Evolutionary conservation across 345 rosid genomes (phyloP).

Genomic region (Zanthoxylum bungeanum): DNA sequence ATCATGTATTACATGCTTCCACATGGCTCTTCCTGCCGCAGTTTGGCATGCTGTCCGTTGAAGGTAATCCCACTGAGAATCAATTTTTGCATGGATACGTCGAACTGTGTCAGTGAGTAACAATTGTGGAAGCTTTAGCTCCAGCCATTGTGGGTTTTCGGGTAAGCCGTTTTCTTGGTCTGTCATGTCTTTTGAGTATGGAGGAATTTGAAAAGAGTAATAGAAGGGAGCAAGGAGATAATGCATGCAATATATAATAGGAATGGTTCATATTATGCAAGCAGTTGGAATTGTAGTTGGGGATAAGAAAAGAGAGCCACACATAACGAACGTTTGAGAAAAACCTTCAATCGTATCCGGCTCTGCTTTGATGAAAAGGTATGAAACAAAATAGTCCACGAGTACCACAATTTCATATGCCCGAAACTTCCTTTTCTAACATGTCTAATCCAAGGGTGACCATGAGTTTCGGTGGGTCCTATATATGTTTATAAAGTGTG

Average conservation of each 20-base stretch:
- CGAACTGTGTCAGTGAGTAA: constrained; percentile 38
- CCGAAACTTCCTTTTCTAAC: constrained; percentile 28
- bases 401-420: constrained; percentile 24
- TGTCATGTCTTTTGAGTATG: constrained; percentile 34
- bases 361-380: constrained; percentile 40
- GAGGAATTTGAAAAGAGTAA: constrained; percentile 9
- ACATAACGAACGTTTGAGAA: constrained; percentile 59
- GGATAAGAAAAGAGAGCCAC: constrained; percentile 99
- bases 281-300: constrained; percentile 22
- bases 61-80: constrained; percentile 64
- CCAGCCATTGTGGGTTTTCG: constrained; percentile 42
- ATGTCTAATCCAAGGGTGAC: constrained; percentile 45
- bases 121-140: constrained; percentile 58
- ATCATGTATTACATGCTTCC: constrained; percentile 77
- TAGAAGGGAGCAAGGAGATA: constrained; percentile 23
- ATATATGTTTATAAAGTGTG: no score
- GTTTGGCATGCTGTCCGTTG: constrained; percentile 79
- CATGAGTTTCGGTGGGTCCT: no score
- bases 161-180: constrained; percentile 35
- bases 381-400: constrained; percentile 58
- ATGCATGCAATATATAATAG: constrained; percentile 24
- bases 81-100: constrained; percentile 58
- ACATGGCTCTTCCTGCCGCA: constrained; percentile 90
- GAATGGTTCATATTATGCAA: constrained; percentile 8
- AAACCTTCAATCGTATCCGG: constrained; percentile 49